These are phyloP conservation scores for Oleoguttula mirabilis DNA, from an alignment of 495 filamentous ascomycete species.

Conservation along the genomic window DNA sequence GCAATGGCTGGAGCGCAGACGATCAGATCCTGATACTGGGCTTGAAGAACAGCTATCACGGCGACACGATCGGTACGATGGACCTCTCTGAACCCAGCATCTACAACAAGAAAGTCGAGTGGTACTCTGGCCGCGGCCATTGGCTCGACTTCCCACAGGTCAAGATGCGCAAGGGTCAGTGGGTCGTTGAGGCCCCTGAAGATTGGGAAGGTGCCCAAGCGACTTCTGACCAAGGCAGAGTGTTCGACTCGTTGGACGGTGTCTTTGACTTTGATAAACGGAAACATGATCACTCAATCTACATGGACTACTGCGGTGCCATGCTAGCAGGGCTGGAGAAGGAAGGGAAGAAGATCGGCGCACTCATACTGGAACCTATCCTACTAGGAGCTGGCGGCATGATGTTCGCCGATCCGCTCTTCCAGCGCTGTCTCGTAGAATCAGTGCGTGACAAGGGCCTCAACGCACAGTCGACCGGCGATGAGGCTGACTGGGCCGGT, in stretches of 20 bases:
- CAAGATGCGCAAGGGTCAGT: constrained; percentile 47
- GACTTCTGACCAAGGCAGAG: constrained; percentile 31
- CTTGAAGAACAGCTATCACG: constrained; percentile 65
- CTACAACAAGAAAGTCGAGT: constrained; percentile 65
- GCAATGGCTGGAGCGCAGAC: constrained; percentile 43
- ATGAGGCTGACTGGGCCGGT: constrained; percentile 45
- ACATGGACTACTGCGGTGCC: constrained; percentile 45
- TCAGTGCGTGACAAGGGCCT: constrained; percentile 40
- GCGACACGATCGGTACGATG: constrained; percentile 74
- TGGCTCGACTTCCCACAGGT: constrained; percentile 68
- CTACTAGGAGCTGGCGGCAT: constrained; percentile 69
- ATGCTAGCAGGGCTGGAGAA: constrained; percentile 38
- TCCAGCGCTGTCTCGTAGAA: constrained; percentile 53
- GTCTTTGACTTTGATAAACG: constrained; percentile 51
- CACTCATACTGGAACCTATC: constrained; percentile 62
- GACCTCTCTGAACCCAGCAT: constrained; percentile 60
- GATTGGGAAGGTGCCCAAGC: constrained; percentile 30
- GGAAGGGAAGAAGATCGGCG: constrained; percentile 55
- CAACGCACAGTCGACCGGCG: constrained; percentile 10
- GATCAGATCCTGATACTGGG: constrained; percentile 53
- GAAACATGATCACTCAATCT: constrained; percentile 30
- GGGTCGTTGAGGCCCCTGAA: constrained; percentile 47
- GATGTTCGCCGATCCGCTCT: constrained; percentile 68
- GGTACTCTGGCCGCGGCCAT: constrained; percentile 59
- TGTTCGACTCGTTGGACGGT: constrained; percentile 40